A percentile compares a stretch with the other conserved stretches of the same genome.
Evolutionary conservation across 495 filamentous ascomycete species (phyloP).

Genomic region (Haplographium delicatum): DNA sequence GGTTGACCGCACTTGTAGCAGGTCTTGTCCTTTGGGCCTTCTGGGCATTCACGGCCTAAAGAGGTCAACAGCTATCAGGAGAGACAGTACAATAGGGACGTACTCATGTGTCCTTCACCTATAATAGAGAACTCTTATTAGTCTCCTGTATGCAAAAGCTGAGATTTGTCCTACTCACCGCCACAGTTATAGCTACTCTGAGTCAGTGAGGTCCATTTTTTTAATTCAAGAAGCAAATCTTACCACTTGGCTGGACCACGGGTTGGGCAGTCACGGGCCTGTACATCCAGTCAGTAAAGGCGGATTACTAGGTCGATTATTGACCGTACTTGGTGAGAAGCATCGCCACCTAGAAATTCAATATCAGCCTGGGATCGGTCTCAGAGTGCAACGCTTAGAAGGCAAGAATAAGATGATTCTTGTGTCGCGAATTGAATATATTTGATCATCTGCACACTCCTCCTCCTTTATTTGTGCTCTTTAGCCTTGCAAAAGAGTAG

Average conservation of each 20-base stretch:
- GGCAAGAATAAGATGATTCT: not conserved
- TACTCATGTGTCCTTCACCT: constrained; percentile 75
- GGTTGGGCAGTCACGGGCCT: constrained; percentile 85
- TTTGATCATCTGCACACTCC: not conserved
- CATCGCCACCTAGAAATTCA: constrained; percentile 59
- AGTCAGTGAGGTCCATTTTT: too few relatives aligned
- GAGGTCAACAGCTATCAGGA: constrained; percentile 6
- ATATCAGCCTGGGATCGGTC: constrained; percentile 14
- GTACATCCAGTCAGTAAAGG: constrained; percentile 12
- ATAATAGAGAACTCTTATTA: constrained; percentile 42
- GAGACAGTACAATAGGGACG: constrained; percentile 29
- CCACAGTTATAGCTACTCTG: constrained; percentile 69
- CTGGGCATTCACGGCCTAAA: constrained; percentile 79
- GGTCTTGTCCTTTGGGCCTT: constrained; percentile 85
- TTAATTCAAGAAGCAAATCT: constrained; percentile 28
- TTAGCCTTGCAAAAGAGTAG: not conserved
- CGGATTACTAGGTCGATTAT: not conserved
- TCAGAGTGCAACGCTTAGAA: not conserved
- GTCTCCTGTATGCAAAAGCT: constrained; percentile 11
- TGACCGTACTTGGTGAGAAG: constrained; percentile 59
- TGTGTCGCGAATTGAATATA: not conserved
- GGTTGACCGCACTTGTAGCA: constrained; percentile 70
- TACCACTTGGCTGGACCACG: constrained; percentile 89
- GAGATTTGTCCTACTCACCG: constrained; percentile 42
- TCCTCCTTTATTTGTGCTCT: not conserved